phyloP scores from a whole-genome alignment of 805 yeast species.

The Ogataea methanolica region DNA sequence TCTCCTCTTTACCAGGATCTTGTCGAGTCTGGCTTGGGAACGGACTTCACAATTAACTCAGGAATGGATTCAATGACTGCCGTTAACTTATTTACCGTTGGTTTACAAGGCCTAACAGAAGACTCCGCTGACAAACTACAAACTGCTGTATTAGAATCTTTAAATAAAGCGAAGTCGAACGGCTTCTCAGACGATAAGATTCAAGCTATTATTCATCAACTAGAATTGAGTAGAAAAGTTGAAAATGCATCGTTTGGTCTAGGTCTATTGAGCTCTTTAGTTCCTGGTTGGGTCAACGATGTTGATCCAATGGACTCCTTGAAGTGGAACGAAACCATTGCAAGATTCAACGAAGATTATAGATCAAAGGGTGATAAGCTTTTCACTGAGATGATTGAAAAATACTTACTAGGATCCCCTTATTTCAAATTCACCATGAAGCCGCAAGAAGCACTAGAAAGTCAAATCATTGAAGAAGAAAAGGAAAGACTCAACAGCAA shows the following conservation, averaged over 20 bases:
- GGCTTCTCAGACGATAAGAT: slow-evolving; percentile 57
- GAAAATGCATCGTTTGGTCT: slow-evolving; percentile 90
- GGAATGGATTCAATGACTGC: slow-evolving; percentile 84
- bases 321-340: slow-evolving; percentile 58
- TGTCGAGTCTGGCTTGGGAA: slow-evolving; percentile 79
- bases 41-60: slow-evolving; percentile 81
- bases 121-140: slow-evolving; percentile 46
- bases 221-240: slow-evolving; percentile 78
- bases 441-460: slow-evolving; percentile 58
- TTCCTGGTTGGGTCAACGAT: slow-evolving; percentile 84
- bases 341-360: slow-evolving; percentile 59
- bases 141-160: slow-evolving; percentile 39
- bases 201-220: slow-evolving; percentile 84
- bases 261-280: slow-evolving; percentile 62
- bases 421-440: slow-evolving; percentile 70
- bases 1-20: slow-evolving; percentile 84
- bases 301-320: slow-evolving; percentile 70
- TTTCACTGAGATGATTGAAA: slow-evolving; percentile 55
- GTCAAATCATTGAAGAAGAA: slow-evolving; percentile 53
- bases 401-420: slow-evolving; percentile 49
- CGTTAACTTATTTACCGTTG: slow-evolving; percentile 73
- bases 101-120: slow-evolving; percentile 67
- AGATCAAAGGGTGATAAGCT: slow-evolving; percentile 45
- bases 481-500: slow-evolving; percentile 40
- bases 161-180: slow-evolving; percentile 37